A percentile compares a stretch with the other conserved stretches of the same genome.
Conservation (phyloP, 2,329 filamentous ascomycete species). For the Claviceps pusilla region DNA sequence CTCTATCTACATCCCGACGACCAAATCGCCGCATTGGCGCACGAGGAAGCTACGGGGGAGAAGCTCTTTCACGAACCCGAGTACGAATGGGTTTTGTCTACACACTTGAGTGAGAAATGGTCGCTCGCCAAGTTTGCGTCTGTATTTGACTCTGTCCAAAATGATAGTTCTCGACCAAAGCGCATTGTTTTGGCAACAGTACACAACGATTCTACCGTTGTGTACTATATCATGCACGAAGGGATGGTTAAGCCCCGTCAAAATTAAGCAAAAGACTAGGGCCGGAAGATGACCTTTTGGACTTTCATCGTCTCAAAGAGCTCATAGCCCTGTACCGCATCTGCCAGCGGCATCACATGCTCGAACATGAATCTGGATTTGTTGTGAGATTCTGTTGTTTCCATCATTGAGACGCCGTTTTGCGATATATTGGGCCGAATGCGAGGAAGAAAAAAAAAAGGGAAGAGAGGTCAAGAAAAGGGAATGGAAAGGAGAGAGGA, state of each 20-base stretch:
- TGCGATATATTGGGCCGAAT: neutral
- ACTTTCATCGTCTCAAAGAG: constrained; percentile 59
- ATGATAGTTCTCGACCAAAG: constrained; percentile 39
- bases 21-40: constrained; percentile 56
- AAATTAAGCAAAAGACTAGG: constrained; percentile 40
- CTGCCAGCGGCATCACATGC: constrained; percentile 53
- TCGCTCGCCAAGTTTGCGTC: constrained; percentile 48
- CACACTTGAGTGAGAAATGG: constrained; percentile 60
- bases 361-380: constrained; percentile 58
- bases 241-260: constrained; percentile 77
- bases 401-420: neutral
- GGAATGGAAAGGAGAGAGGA: neutral
- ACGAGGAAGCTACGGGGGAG: constrained; percentile 34
- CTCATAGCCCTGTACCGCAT: constrained; percentile 54
- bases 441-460: neutral
- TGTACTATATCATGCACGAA: constrained; percentile 75
- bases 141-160: constrained; percentile 50
- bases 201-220: constrained; percentile 67
- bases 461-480: neutral
- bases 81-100: constrained; percentile 63
- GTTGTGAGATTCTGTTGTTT: neutral
- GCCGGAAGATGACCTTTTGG: constrained; percentile 58
- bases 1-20: constrained; percentile 73
- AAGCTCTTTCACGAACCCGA: constrained; percentile 36
- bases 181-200: constrained; percentile 59